These are phyloP conservation scores for Centaurea solstitialis DNA, from an alignment of 129 eudicot genomes.

Conservation along the genomic window DNA sequence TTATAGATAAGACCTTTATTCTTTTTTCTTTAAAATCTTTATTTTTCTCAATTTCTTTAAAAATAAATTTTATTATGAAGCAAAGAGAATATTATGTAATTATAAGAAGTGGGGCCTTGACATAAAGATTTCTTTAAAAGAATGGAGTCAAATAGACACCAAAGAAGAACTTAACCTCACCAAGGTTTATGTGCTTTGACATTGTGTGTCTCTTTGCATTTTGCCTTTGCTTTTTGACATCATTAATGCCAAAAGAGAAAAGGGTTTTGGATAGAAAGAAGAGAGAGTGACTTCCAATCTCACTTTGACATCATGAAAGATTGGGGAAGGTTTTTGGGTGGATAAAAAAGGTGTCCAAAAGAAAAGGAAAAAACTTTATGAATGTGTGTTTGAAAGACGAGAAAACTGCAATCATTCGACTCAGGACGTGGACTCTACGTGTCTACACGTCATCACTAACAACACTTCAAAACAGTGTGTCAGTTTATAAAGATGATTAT, in stretches of 20 bases:
- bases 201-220: conserved; percentile 36
- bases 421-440: conserved; percentile 33
- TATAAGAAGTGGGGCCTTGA: conserved; percentile 19
- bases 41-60: not conserved
- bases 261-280: conserved; percentile 42
- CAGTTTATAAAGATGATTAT: not conserved
- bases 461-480: not conserved
- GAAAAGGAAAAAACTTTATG: conserved; percentile 18
- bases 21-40: not conserved
- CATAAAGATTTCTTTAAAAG: conserved; percentile 16
- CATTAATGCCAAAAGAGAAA: conserved; percentile 29
- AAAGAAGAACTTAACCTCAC: conserved; percentile 30
- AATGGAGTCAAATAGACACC: conserved; percentile 36
- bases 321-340: conserved; percentile 37
- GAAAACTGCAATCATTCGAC: conserved; percentile 7
- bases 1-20: not conserved
- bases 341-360: conserved; percentile 30
- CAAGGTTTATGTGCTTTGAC: conserved; percentile 35
- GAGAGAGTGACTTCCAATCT: conserved; percentile 33
- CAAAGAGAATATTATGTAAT: not conserved
- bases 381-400: conserved; percentile 9
- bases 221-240: conserved; percentile 37
- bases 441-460: conserved; percentile 25
- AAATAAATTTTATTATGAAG: not conserved
- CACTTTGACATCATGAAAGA: conserved; percentile 42